Percentiles rank a stretch among this genome's conserved stretches.
phyloP scores from a whole-genome alignment of 2,329 filamentous ascomycete genomes.

The Aspergillus sp. region DNA sequence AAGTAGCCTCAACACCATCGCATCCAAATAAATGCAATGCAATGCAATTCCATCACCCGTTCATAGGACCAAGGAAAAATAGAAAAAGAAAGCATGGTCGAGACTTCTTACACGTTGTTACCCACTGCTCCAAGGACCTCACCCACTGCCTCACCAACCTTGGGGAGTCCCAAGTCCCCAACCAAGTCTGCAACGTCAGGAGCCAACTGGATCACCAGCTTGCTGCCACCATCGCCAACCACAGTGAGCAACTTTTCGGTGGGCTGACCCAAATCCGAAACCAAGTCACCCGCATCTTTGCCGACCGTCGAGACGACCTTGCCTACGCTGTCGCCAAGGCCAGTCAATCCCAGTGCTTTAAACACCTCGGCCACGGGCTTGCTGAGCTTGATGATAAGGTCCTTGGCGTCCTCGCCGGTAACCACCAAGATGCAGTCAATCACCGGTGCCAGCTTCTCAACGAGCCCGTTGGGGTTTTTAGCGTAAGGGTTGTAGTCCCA shows the following conservation, averaged over 20 bases:
- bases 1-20: no score
- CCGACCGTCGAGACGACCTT: constrained; percentile 20
- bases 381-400: constrained; percentile 26
- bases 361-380: constrained; percentile 21
- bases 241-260: constrained; percentile 29
- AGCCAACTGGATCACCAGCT: constrained; percentile 27
- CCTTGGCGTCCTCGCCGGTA: constrained; percentile 13
- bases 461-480: constrained; percentile 8
- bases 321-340: constrained; percentile 20
- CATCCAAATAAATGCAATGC: no score
- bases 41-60: no score
- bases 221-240: constrained; percentile 22
- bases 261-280: constrained; percentile 22
- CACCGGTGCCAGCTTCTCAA: constrained; percentile 15
- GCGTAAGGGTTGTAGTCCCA: not conserved
- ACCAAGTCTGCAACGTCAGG: constrained; percentile 24
- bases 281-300: constrained; percentile 21
- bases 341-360: constrained; percentile 18
- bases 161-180: not conserved
- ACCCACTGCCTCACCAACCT: not conserved
- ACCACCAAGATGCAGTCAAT: constrained; percentile 15
- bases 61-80: not conserved
- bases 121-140: constrained; percentile 3
- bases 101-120: constrained; percentile 7
- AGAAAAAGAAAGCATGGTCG: not conserved